These are phyloP conservation scores for Irpex rosettiformis DNA, from an alignment of 1,284 basidiomycete species.

Conservation along the genomic window DNA sequence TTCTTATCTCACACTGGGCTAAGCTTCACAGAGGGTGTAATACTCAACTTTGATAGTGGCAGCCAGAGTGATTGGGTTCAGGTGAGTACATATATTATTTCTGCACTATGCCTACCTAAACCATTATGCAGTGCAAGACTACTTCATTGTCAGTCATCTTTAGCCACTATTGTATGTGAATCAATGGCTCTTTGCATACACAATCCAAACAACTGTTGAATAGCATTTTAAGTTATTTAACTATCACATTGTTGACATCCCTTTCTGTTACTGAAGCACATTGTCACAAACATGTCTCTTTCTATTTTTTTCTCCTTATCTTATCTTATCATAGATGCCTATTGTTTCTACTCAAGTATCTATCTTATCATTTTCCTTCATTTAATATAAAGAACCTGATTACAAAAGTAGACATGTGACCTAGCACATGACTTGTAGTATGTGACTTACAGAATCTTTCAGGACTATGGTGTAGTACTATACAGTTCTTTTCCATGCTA, in stretches of 20 bases:
- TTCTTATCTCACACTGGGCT: background rate
- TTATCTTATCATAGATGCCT: too few relatives aligned
- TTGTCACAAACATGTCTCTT: too few relatives aligned
- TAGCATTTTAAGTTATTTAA: background rate
- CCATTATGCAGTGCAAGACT: conserved; percentile 5
- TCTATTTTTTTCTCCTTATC: too few relatives aligned
- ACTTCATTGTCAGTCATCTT: conserved; percentile 6
- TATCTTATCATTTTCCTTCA: too few relatives aligned
- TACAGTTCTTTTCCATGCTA: too few relatives aligned
- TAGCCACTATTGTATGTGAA: conserved; percentile 10
- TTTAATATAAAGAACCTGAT: too few relatives aligned
- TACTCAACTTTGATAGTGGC: background rate
- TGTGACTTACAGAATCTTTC: too few relatives aligned
- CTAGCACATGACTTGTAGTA: too few relatives aligned
- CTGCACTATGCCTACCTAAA: background rate
- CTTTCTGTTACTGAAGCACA: background rate
- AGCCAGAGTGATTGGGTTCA: background rate
- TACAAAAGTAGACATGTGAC: too few relatives aligned
- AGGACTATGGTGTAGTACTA: too few relatives aligned
- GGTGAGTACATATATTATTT: background rate
- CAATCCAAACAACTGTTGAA: too few relatives aligned
- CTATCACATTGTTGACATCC: background rate
- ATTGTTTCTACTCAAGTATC: too few relatives aligned
- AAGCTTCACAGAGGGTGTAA: conserved; percentile 8
- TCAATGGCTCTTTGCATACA: background rate